These are phyloP conservation scores for Samsoniella hepiali DNA, from an alignment of 2,329 filamentous ascomycete genomes.

Conservation along the genomic window DNA sequence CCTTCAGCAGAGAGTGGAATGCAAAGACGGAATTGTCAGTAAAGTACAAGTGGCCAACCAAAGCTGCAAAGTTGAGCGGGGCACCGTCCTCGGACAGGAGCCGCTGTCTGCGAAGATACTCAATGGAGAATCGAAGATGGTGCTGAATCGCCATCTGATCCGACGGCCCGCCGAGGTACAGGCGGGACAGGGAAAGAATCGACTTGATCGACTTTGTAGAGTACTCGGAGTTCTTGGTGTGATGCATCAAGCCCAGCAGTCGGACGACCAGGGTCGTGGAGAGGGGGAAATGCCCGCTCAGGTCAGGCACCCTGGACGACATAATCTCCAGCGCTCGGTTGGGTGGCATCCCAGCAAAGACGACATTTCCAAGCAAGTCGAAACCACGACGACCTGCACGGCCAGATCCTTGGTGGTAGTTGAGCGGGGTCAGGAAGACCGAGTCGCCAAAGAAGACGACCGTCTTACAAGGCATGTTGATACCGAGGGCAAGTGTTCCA, in stretches of 20 bases:
- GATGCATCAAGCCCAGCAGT: conserved; percentile 63
- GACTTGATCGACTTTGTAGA: conserved; percentile 61
- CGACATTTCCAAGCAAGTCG: conserved; percentile 75
- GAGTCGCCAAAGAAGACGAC: conserved; percentile 75
- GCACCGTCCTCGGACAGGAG: conserved; percentile 59
- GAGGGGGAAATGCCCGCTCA: conserved; percentile 75
- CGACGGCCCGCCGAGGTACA: conserved; percentile 68
- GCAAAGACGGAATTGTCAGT: conserved; percentile 73
- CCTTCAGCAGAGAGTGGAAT: conserved; percentile 70
- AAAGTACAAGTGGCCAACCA: conserved; percentile 71
- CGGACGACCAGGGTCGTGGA: conserved; percentile 70
- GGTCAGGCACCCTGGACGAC: conserved; percentile 68
- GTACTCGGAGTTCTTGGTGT: conserved; percentile 61
- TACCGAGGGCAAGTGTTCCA: conserved; percentile 71
- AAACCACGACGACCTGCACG: conserved; percentile 78
- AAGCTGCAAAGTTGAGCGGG: conserved; percentile 69
- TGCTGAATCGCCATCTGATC: conserved; percentile 69
- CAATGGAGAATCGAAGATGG: conserved; percentile 76
- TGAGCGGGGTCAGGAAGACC: conserved; percentile 68
- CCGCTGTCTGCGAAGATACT: conserved; percentile 68
- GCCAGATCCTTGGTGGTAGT: conserved; percentile 73
- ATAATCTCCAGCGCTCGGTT: conserved; percentile 65
- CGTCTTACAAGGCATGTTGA: conserved; percentile 83
- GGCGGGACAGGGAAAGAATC: conserved; percentile 64
- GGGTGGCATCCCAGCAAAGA: conserved; percentile 65